phyloP scores from a whole-genome alignment of 2,329 filamentous ascomycete species.

The Orbilia blumenaviensis region DNA sequence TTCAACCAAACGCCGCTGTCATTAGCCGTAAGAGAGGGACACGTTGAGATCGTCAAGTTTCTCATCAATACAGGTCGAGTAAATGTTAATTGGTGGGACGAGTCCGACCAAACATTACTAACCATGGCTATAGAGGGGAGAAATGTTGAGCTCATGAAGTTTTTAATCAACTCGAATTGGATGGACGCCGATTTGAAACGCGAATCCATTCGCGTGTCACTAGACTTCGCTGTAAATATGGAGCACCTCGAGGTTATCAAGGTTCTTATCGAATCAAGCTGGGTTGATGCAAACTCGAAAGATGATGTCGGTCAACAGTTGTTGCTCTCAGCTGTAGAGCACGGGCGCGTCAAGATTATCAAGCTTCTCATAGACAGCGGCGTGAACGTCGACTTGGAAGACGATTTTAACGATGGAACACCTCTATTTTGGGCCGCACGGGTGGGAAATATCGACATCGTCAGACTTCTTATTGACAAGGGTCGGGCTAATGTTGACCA shows the following conservation, averaged over 20 bases:
- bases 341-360: not conserved
- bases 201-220: too few species aligned
- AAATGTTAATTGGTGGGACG: not conserved
- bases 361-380: not conserved
- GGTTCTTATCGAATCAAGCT: too few species aligned
- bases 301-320: not conserved
- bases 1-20: constrained; percentile 56
- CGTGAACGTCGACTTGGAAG: not conserved
- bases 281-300: not conserved
- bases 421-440: too few species aligned
- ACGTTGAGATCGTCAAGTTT: not conserved
- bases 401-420: too few species aligned
- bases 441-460: too few species aligned
- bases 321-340: constrained; percentile 57
- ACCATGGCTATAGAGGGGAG: too few species aligned
- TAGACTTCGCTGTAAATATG: too few species aligned
- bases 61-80: not conserved
- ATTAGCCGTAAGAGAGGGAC: constrained; percentile 35
- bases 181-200: too few species aligned
- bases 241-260: not conserved
- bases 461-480: constrained; percentile 1
- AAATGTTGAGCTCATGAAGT: too few species aligned
- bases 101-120: too few species aligned
- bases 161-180: too few species aligned
- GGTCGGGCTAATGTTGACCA: not conserved